Percentiles rank a stretch among this genome's conserved stretches.
Conservation (phyloP, 768 basidiomycete genomes). For the Termitomyces sp. region DNA sequence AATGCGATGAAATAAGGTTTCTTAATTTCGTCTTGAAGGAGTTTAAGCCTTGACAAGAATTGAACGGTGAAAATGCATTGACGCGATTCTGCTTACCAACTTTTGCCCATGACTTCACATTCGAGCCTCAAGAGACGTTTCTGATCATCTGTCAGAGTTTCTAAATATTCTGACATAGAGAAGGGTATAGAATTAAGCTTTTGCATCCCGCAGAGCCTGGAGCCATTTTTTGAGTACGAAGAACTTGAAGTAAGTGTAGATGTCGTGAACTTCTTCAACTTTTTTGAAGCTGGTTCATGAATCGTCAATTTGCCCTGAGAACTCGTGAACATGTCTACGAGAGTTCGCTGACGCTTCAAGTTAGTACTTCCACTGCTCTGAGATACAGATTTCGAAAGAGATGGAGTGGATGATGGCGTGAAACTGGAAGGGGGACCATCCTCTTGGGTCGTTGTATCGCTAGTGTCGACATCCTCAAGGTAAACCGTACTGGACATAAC, state of each 20-base stretch:
- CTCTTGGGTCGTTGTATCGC: slow-evolving; percentile 4
- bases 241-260: slow-evolving; percentile 15
- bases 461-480: slow-evolving; percentile 38
- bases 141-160: slow-evolving; percentile 52
- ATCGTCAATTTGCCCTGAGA: slow-evolving; percentile 17
- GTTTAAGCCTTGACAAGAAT: slow-evolving; percentile 50
- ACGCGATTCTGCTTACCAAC: slow-evolving; percentile 42
- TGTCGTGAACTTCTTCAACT: slow-evolving; percentile 29
- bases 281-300: slow-evolving; percentile 36
- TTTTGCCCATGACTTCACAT: slow-evolving; percentile 66
- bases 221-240: slow-evolving; percentile 11
- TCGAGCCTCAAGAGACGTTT: slow-evolving; percentile 58
- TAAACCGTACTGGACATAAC: slow-evolving; percentile 24
- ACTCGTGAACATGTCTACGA: slow-evolving; percentile 55
- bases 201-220: slow-evolving; percentile 14
- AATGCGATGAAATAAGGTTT: slow-evolving; percentile 73
- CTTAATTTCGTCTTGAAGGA: slow-evolving; percentile 67
- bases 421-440: slow-evolving; percentile 7
- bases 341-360: slow-evolving; percentile 50
- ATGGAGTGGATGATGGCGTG: not conserved
- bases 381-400: not conserved
- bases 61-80: not conserved
- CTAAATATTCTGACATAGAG: slow-evolving; percentile 46
- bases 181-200: slow-evolving; percentile 66
- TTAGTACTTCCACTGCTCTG: slow-evolving; percentile 17